Base-by-base conservation (phyloP, 768 basidiomycete genomes). In the Hygrophoropsis aurantiaca region DNA sequence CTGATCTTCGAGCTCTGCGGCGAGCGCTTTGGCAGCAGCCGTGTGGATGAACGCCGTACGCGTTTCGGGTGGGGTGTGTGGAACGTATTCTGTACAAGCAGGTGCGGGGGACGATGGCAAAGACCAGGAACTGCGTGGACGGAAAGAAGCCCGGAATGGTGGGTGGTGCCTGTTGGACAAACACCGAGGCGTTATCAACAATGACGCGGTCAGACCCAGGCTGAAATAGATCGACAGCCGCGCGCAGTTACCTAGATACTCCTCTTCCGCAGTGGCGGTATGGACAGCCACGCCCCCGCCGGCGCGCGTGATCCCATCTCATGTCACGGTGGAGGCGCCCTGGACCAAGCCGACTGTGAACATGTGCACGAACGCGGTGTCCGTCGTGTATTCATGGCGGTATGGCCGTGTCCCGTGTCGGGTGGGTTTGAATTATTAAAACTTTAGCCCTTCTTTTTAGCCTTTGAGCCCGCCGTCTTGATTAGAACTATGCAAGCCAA, bases 191-290 rank as follows among this genome's bases (percentile, higher is more conserved):
- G 6, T 13, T 13, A 13, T 7, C 7, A 46, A 10, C 42, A 23
- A 19, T 20, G 27, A 7, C 27, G 27, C 13, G 27, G 7, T 30
- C 27, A 30, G 13, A 7, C 7, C 13, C 27, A 7, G 27, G 27
- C 8, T 47, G 11, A 35, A 25, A 47, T 20, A 46, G 40, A 24
- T 30, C 34, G 35, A 19, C 18, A 11, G 39, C 20, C 27, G 9
- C 9, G 51, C 19, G 16, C 47, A 33, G 25, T 53, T 46, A 15
- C 44, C 47, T 11, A 36, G 19, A n/a, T 44, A 35, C 7, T 33
- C 42, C 21, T 50, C 47, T 16, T 40, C 32, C 11, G 36, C n/a
- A 13, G 30, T 20, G 5, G 36, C 47, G 27, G 13, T 26, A n/a
- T n/a, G 15, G 11, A 27, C 13, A 11, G 15, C 6, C n/a, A 15